Evolutionary conservation across 768 basidiomycete genomes (phyloP).

Genomic region (Termitomyces titanicus): DNA sequence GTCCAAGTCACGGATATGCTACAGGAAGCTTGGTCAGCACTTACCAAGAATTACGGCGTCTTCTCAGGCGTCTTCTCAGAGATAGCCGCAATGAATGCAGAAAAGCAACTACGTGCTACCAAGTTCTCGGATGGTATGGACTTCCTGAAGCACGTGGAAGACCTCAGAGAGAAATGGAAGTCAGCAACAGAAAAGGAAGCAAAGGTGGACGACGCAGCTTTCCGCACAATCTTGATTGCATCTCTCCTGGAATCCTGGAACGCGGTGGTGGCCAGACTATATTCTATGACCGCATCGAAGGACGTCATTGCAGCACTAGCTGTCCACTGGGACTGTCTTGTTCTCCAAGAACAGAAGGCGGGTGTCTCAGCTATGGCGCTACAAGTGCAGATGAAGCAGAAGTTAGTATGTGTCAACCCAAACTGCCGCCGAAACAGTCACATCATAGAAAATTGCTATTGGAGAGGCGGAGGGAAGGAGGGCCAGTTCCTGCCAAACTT

Average conservation of each 20-base stretch:
- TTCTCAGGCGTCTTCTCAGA: too few species aligned
- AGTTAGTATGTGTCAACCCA: slow-evolving; percentile 13
- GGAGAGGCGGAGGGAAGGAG: slow-evolving; percentile 30
- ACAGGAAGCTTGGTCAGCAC: too few species aligned
- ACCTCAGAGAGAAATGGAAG: slow-evolving; percentile 13
- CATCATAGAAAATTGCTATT: slow-evolving; percentile 24
- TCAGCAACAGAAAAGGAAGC: slow-evolving; percentile 16
- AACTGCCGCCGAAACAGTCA: slow-evolving; percentile 24
- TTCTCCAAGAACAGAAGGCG: neutral
- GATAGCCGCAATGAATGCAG: too few species aligned
- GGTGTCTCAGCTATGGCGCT: neutral
- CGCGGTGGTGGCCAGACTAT: slow-evolving; percentile 1
- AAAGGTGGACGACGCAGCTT: slow-evolving; percentile 9
- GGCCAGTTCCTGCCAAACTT: slow-evolving; percentile 28
- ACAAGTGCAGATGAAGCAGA: neutral
- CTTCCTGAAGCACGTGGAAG: slow-evolving; percentile 14
- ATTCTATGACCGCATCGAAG: neutral
- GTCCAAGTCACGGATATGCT: too few species aligned
- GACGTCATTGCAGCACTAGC: slow-evolving; percentile 2
- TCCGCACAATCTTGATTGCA: slow-evolving; percentile 15
- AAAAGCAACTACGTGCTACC: slow-evolving; percentile 5
- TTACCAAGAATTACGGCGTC: too few species aligned
- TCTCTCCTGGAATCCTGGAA: slow-evolving; percentile 17
- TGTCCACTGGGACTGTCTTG: neutral
- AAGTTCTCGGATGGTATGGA: slow-evolving; percentile 6